Evolutionary conservation across 2,329 filamentous ascomycete genomes (phyloP).

Genomic region (Sporothrix globosa): DNA sequence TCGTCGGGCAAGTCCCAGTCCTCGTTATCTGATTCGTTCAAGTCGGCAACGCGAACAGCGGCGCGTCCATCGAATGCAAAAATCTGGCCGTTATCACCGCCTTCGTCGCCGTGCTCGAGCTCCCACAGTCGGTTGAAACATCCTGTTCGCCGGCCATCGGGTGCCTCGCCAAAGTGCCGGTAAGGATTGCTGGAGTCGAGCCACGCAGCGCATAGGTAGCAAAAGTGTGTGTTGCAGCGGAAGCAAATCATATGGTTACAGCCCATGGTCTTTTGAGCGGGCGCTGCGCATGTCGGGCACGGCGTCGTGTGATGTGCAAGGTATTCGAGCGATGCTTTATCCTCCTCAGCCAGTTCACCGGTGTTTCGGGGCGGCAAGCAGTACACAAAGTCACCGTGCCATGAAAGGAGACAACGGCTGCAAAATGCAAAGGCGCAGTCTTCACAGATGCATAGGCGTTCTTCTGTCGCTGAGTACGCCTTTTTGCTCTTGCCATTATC

Average conservation of each 20-base stretch:
- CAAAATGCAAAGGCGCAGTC: conserved; percentile 92
- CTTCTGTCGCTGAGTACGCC: conserved; percentile 47
- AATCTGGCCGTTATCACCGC: conserved; percentile 51
- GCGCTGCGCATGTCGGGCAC: conserved; percentile 84
- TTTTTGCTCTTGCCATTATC: conserved; percentile 22
- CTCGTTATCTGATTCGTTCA: conserved; percentile 34
- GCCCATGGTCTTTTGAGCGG: conserved; percentile 86
- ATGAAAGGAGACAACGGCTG: conserved; percentile 68
- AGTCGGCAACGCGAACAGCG: conserved; percentile 35
- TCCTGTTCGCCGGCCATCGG: conserved; percentile 55
- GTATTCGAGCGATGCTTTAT: conserved; percentile 85
- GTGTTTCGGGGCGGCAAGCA: conserved; percentile 68
- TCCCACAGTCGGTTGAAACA: conserved; percentile 93
- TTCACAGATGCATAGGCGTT: conserved; percentile 81
- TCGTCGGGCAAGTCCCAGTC: neutral
- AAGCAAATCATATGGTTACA: conserved; percentile 98
- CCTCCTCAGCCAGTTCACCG: conserved; percentile 58
- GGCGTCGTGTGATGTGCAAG: conserved; percentile 78
- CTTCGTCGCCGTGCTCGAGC: conserved; percentile 76
- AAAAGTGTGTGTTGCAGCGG: conserved; percentile 89
- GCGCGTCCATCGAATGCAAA: conserved; percentile 45
- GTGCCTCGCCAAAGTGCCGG: conserved; percentile 76
- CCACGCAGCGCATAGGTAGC: conserved; percentile 91
- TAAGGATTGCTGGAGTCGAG: conserved; percentile 81
- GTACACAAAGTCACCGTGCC: conserved; percentile 84